phyloP scores from a whole-genome alignment of 1,284 basidiomycete species.

The Macrocybe sp. region DNA sequence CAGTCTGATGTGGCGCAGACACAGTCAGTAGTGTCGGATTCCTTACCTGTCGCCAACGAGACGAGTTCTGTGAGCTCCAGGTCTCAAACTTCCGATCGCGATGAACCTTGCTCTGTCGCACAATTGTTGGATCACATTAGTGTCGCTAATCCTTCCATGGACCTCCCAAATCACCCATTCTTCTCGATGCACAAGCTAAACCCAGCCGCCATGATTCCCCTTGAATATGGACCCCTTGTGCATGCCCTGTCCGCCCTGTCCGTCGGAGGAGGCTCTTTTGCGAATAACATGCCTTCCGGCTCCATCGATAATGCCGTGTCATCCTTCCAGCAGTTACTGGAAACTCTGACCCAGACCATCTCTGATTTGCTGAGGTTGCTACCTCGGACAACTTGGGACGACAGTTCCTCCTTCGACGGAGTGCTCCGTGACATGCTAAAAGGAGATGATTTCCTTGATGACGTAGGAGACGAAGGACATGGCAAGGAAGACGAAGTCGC shows the following conservation, averaged over 20 bases:
- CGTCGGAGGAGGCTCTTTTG: slow-evolving; percentile 79
- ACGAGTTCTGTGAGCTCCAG: slow-evolving; percentile 50
- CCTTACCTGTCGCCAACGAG: slow-evolving; percentile 31
- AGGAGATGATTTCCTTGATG: slow-evolving; percentile 78
- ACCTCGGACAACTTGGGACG: slow-evolving; percentile 81
- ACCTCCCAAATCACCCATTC: slow-evolving; percentile 64
- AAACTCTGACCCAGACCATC: slow-evolving; percentile 82
- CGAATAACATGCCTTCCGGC: slow-evolving; percentile 72
- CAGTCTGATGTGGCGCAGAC: slow-evolving; percentile 33
- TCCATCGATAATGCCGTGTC: slow-evolving; percentile 83
- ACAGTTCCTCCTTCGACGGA: slow-evolving; percentile 80
- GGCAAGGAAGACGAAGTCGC: slow-evolving; percentile 76
- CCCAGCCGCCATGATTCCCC: slow-evolving; percentile 66
- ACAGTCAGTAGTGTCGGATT: slow-evolving; percentile 40
- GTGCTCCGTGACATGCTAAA: slow-evolving; percentile 81
- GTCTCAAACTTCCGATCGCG: slow-evolving; percentile 53
- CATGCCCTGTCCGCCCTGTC: slow-evolving; percentile 81
- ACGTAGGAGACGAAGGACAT: slow-evolving; percentile 55
- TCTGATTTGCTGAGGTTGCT: slow-evolving; percentile 76
- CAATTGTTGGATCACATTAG: slow-evolving; percentile 64
- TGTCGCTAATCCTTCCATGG: slow-evolving; percentile 53
- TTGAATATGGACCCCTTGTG: slow-evolving; percentile 77
- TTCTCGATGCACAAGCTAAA: slow-evolving; percentile 68
- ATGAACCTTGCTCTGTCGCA: slow-evolving; percentile 47
- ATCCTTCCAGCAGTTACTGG: slow-evolving; percentile 78